phyloP scores from a whole-genome alignment of 352 stramenopile species.

The Phytophthora citrophthora region DNA sequence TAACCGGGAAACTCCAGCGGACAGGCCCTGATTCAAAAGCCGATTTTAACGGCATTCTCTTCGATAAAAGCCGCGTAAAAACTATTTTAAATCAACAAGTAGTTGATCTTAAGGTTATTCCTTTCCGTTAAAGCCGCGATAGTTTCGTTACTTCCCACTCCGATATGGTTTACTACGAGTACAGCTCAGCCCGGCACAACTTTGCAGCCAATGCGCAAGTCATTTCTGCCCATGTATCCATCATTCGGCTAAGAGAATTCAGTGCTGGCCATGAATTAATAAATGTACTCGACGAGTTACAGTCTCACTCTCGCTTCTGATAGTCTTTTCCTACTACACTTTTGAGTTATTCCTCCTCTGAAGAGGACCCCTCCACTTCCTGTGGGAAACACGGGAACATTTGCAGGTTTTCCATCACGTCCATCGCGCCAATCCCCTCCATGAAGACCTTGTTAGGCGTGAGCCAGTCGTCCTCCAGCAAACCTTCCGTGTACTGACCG shows the following conservation, averaged over 20 bases:
- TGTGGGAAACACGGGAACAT: constrained; percentile 65
- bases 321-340: constrained; percentile 3
- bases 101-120: too few relatives aligned
- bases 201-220: neutral
- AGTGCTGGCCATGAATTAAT: constrained; percentile 17
- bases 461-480: constrained; percentile 71
- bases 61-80: neutral
- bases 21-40: constrained; percentile 1
- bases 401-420: constrained; percentile 59
- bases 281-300: constrained; percentile 22
- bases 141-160: neutral
- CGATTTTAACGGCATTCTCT: neutral
- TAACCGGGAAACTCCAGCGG: neutral
- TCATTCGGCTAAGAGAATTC: neutral
- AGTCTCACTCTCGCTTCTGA: neutral
- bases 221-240: too few relatives aligned
- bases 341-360: constrained; percentile 6
- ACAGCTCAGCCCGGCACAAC: neutral
- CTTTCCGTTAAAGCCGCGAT: neutral
- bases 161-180: neutral
- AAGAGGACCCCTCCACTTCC: constrained; percentile 35
- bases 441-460: constrained; percentile 70
- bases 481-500: constrained; percentile 58
- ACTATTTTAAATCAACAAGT: neutral
- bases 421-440: constrained; percentile 55